A percentile compares a stretch with the other conserved stretches of the same genome.
Evolutionary conservation across 768 basidiomycete genomes (phyloP).

Genomic region (Boletus edulis): DNA sequence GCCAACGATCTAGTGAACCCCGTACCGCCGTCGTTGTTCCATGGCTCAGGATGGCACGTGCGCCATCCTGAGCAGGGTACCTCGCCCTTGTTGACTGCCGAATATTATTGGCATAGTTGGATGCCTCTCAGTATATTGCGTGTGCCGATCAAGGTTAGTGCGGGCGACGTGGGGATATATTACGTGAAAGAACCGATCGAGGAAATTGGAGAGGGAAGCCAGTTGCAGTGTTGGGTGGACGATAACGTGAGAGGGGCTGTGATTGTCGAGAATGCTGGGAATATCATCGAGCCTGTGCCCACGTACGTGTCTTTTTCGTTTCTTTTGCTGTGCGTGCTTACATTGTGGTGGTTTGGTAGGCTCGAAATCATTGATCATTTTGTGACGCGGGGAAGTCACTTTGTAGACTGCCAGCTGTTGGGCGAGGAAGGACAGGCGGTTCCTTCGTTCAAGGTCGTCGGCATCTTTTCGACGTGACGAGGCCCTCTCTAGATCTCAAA

Average conservation of each 20-base stretch:
- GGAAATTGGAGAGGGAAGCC: constrained; percentile 59
- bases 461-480: constrained; percentile 75
- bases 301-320: constrained; percentile 50
- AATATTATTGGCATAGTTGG: constrained; percentile 92
- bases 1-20: constrained; percentile 99
- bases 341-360: constrained; percentile 36
- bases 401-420: constrained; percentile 82
- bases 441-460: constrained; percentile 85
- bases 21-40: constrained; percentile 89
- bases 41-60: constrained; percentile 87
- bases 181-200: constrained; percentile 71
- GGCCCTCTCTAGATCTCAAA: not conserved
- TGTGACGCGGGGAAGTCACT: constrained; percentile 89
- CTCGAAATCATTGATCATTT: constrained; percentile 82
- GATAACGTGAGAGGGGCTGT: constrained; percentile 84
- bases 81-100: constrained; percentile 52
- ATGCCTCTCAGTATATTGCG: constrained; percentile 79
- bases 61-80: constrained; percentile 60
- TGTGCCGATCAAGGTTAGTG: constrained; percentile 79
- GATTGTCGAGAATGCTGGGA: constrained; percentile 74
- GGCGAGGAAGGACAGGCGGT: constrained; percentile 86
- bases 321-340: not conserved
- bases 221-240: constrained; percentile 95
- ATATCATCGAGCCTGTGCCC: constrained; percentile 58
- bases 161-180: constrained; percentile 92